Evolutionary conservation across 169 alveolate species (phyloP), one percentile per base, ranked within the genome.

Genomic region (Eimeria praecox): DNA sequence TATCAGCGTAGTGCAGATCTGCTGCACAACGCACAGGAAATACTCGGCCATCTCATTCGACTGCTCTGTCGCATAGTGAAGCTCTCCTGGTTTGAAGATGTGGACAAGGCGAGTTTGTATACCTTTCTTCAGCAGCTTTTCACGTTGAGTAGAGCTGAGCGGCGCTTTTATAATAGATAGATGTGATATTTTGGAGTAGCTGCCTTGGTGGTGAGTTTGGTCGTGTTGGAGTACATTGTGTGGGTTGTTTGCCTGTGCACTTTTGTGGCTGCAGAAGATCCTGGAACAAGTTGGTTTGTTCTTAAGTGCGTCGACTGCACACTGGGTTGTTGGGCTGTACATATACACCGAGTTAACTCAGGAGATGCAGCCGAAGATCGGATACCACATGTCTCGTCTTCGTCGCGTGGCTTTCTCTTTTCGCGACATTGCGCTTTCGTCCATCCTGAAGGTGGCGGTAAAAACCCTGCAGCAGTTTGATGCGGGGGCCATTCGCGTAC

Each of bases 251-350:
- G 42, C 40, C 40, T 78, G 94, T n/a, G 86, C 33, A 14, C 80
- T 71, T 40, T 5, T 71, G 66, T 80, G 83, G 38, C 54, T 86
- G 30, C 97, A 95, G 97, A 86, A 94, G 46, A 90, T 97, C 49
- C 91, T 96, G 73, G 98, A 96, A 75, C 98, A 97, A 75, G 98
- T 97, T 35, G 82, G 95, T 33, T 97, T 96, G 96, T 97, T 98
- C 96, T 95, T 98, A 82, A 95, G 97, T 59, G 99, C 99, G 35
- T 96, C 99, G 27, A 98, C 99, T 54, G 97, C 97, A 77, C 99
- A 98, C 91, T 98, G 99, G 99, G 99, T 98, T n/a, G 97, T 98
- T 49, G 99, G 99, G 14, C 96, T 98, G 52, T 97, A 98, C 97
- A 98, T 98, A 18, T 98, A 98, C 97, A 96, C 99, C 1, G 98